Evolutionary conservation across 1,284 basidiomycete genomes (phyloP).

Genomic region (Ganoderma sp.): DNA sequence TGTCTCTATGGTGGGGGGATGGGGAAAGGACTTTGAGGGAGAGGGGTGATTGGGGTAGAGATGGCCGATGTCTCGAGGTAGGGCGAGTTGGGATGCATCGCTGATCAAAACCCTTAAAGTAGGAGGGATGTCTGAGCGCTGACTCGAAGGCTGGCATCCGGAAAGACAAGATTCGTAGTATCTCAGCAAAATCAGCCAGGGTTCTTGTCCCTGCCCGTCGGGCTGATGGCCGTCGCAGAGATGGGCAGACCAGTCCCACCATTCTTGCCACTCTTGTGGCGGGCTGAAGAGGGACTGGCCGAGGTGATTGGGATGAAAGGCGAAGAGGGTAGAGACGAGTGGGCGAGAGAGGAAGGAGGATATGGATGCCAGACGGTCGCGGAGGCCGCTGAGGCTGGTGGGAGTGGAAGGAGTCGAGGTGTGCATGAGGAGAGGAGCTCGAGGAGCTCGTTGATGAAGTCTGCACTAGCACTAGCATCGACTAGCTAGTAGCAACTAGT

Average conservation of each 20-base stretch:
- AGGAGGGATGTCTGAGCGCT: slow-evolving; percentile 18
- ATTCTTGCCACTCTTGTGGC: slow-evolving; percentile 36
- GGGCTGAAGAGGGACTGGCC: slow-evolving; percentile 29
- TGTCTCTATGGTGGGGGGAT: background rate
- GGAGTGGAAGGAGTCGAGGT: no score
- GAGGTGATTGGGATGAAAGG: slow-evolving; percentile 39
- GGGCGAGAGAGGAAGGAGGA: slow-evolving; percentile 33
- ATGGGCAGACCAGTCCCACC: slow-evolving; percentile 41
- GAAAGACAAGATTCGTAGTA: slow-evolving; percentile 31
- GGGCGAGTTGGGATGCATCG: slow-evolving; percentile 31
- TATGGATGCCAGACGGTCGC: background rate
- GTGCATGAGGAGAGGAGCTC: background rate
- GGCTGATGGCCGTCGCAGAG: slow-evolving; percentile 1
- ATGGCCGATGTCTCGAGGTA: slow-evolving; percentile 15
- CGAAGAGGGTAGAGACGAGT: slow-evolving; percentile 32
- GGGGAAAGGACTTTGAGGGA: slow-evolving; percentile 18
- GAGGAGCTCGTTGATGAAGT: no score
- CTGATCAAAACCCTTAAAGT: slow-evolving; percentile 22
- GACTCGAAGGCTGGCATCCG: background rate
- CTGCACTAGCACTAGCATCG: no score
- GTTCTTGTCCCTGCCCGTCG: slow-evolving; percentile 1
- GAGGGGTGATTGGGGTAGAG: slow-evolving; percentile 1
- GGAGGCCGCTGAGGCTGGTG: background rate
- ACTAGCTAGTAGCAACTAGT: no score
- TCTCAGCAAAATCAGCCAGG: slow-evolving; percentile 33